A percentile compares a stretch with the other conserved stretches of the same genome.
phyloP scores from a whole-genome alignment of 169 alveolate genomes.

The Cryptosporidium ubiquitum region DNA sequence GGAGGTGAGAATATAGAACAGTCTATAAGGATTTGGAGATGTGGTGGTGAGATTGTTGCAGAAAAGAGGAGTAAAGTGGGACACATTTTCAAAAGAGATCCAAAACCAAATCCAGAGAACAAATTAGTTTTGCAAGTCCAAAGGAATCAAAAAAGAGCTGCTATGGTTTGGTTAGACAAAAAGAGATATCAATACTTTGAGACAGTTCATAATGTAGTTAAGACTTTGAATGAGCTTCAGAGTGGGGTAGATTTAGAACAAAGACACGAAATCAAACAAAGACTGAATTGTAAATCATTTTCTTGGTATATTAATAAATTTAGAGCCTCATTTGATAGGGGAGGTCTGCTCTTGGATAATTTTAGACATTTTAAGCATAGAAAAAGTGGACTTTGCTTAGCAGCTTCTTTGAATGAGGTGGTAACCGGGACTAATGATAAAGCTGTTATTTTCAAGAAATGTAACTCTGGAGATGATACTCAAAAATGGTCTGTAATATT shows the following conservation, averaged over 20 bases:
- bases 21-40: slow-evolving; percentile 78
- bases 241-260: slow-evolving; percentile 47
- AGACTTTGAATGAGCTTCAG: slow-evolving; percentile 31
- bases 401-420: slow-evolving; percentile 59
- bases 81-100: slow-evolving; percentile 75
- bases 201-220: slow-evolving; percentile 34
- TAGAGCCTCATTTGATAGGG: slow-evolving; percentile 62
- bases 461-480: slow-evolving; percentile 17
- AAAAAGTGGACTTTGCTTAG: slow-evolving; percentile 43
- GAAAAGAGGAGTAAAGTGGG: slow-evolving; percentile 76
- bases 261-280: slow-evolving; percentile 27
- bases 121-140: slow-evolving; percentile 66
- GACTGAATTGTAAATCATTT: slow-evolving; percentile 70
- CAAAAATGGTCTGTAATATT: slow-evolving; percentile 46
- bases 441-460: slow-evolving; percentile 40
- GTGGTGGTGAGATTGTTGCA: slow-evolving; percentile 79
- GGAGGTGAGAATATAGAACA: slow-evolving; percentile 79
- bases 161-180: slow-evolving; percentile 67
- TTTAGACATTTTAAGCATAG: slow-evolving; percentile 57
- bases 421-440: slow-evolving; percentile 64
- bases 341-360: slow-evolving; percentile 48
- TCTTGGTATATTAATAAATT: slow-evolving; percentile 73
- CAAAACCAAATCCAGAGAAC: slow-evolving; percentile 75
- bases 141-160: slow-evolving; percentile 74
- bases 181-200: slow-evolving; percentile 61